A percentile compares a stretch with the other conserved stretches of the same genome.
Evolutionary conservation across 139 green algal species (phyloP).

Genomic region (Coelastrella sp.): DNA sequence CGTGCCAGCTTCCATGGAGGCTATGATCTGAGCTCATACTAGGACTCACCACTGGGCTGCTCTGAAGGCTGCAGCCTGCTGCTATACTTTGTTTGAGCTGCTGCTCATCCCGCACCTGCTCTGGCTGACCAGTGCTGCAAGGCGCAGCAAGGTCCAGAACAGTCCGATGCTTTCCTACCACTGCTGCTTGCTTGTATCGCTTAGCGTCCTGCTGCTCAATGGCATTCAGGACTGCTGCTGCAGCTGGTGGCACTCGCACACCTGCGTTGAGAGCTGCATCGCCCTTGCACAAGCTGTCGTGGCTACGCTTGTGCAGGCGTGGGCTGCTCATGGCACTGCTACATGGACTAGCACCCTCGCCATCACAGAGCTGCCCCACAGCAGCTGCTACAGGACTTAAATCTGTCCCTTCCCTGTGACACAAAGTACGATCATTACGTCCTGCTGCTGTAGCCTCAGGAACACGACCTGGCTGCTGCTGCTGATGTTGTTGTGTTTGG

Average conservation of each 20-base stretch:
- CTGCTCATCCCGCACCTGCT: not conserved
- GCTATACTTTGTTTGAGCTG: not conserved
- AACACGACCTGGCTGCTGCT: constrained; percentile 6
- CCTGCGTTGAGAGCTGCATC: not conserved
- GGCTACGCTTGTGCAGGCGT: not conserved
- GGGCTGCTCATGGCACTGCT: not conserved
- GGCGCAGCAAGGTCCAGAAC: not conserved
- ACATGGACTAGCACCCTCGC: not conserved
- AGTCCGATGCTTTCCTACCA: not conserved
- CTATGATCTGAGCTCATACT: not conserved
- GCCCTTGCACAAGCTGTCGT: not conserved
- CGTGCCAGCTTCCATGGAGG: not conserved
- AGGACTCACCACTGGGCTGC: not conserved
- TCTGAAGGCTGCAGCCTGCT: not conserved
- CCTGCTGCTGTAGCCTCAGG: not conserved
- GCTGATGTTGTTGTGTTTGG: constrained; percentile 11
- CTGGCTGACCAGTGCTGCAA: not conserved
- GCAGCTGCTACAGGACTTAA: not conserved
- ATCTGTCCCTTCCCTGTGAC: too few relatives aligned
- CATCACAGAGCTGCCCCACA: not conserved
- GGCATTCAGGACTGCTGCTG: not conserved
- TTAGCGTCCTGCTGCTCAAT: not conserved
- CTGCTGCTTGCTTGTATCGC: not conserved
- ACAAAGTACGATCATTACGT: too few relatives aligned
- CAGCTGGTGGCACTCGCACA: not conserved